phyloP scores from a whole-genome alignment of 1,284 basidiomycete genomes.

The Sutorius eximius region DNA sequence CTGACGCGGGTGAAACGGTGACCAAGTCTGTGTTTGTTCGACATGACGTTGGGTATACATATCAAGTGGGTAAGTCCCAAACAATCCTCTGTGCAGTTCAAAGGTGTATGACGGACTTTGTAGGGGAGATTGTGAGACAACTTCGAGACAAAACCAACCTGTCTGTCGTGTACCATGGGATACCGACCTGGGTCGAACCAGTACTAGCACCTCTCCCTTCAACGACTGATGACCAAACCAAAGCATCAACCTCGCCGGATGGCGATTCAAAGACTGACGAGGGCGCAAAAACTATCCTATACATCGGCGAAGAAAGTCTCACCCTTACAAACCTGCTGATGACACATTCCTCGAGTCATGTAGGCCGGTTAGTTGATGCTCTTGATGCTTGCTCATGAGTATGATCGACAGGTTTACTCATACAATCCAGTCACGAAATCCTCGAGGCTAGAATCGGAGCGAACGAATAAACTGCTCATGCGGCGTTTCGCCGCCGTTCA shows the following conservation, averaged over 20 bases:
- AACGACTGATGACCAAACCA: background rate
- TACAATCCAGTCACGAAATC: conserved; percentile 65
- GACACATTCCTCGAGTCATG: conserved; percentile 55
- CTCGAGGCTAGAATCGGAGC: conserved; percentile 57
- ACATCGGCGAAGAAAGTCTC: conserved; percentile 84
- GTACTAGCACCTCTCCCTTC: background rate
- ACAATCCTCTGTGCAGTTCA: background rate
- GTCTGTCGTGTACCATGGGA: conserved; percentile 21
- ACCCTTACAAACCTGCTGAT: conserved; percentile 86
- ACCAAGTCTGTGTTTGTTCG: conserved; percentile 51
- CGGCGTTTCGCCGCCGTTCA: conserved; percentile 87
- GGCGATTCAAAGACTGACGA: conserved; percentile 1
- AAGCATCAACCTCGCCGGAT: background rate
- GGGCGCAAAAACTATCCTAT: conserved; percentile 55
- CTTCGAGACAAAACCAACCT: conserved; percentile 26
- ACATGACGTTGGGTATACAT: conserved; percentile 83
- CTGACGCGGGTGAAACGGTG: conserved; percentile 1
- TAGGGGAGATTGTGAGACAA: conserved; percentile 41
- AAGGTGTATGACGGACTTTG: background rate
- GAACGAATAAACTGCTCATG: conserved; percentile 87
- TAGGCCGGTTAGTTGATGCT: conserved; percentile 15
- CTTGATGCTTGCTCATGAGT: background rate
- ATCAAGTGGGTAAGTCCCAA: conserved; percentile 54
- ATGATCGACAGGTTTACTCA: conserved; percentile 57
- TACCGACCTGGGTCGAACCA: conserved; percentile 22